phyloP scores from a whole-genome alignment of 2,329 filamentous ascomycete species.

The Coleophoma crateriformis region DNA sequence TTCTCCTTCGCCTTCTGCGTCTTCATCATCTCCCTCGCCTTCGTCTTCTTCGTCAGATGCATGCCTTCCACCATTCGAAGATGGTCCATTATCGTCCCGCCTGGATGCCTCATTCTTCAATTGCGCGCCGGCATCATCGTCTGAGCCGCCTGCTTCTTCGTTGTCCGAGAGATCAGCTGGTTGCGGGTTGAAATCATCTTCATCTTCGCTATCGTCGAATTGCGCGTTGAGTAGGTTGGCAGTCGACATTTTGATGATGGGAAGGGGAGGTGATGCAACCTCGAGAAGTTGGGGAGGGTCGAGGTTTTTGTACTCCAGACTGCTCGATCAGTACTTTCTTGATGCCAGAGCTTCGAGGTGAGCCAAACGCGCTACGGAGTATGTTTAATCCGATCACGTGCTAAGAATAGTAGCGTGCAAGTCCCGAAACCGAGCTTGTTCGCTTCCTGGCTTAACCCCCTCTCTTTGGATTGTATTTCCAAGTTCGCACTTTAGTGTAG shows the following conservation, averaged over 20 bases:
- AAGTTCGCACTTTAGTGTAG: not conserved
- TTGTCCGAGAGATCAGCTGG: constrained; percentile 70
- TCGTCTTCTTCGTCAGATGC: constrained; percentile 28
- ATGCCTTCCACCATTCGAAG: constrained; percentile 27
- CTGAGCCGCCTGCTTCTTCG: constrained; percentile 40
- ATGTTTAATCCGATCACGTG: not conserved
- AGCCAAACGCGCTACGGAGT: not conserved
- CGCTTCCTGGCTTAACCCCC: not conserved
- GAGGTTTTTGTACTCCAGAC: constrained; percentile 6
- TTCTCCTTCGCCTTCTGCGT: constrained; percentile 36
- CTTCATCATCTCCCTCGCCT: constrained; percentile 29
- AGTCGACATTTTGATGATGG: constrained; percentile 18
- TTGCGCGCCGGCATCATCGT: constrained; percentile 19
- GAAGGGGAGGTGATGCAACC: not conserved
- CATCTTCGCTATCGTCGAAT: constrained; percentile 60
- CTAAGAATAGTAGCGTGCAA: not conserved
- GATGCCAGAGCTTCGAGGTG: not conserved
- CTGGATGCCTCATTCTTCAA: constrained; percentile 19
- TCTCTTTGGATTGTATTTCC: not conserved
- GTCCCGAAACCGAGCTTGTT: constrained; percentile 2
- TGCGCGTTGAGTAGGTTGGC: constrained; percentile 16
- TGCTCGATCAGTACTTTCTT: not conserved
- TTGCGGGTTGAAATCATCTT: constrained; percentile 84
- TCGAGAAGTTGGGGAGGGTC: constrained; percentile 1
- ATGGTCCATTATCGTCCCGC: constrained; percentile 36